These are phyloP conservation scores for Cryomyces minteri DNA, from an alignment of 495 filamentous ascomycete species.

Conservation along the genomic window DNA sequence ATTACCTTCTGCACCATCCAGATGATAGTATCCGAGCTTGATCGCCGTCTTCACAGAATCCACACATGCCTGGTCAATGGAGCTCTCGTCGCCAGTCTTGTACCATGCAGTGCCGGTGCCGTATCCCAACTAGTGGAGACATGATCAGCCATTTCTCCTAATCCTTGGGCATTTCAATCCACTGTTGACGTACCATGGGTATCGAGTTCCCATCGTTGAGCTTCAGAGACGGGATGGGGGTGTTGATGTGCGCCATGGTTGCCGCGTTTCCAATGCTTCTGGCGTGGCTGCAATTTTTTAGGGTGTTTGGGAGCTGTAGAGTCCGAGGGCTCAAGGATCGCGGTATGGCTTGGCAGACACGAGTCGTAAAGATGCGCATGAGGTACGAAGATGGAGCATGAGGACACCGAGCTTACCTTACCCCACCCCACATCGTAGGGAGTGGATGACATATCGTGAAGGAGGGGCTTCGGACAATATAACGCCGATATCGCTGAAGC, in stretches of 20 bases:
- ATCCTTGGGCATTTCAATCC: neutral
- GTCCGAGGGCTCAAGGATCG: too few species aligned
- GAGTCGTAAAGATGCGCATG: too few species aligned
- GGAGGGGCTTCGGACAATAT: too few species aligned
- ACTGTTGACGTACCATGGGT: slow-evolving; percentile 37
- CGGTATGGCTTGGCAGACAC: too few species aligned
- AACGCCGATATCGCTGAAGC: too few species aligned
- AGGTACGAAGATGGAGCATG: too few species aligned
- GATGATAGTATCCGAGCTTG: slow-evolving; percentile 50
- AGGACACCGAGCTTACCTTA: too few species aligned
- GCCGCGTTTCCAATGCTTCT: too few species aligned
- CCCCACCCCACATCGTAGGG: too few species aligned
- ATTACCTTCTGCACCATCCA: slow-evolving; percentile 58
- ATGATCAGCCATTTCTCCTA: neutral
- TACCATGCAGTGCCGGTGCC: slow-evolving; percentile 49
- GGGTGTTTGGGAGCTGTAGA: too few species aligned
- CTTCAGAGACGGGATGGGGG: slow-evolving; percentile 30
- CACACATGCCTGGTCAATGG: slow-evolving; percentile 33
- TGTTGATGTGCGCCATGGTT: slow-evolving; percentile 23
- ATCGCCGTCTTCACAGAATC: slow-evolving; percentile 49
- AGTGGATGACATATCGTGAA: too few species aligned
- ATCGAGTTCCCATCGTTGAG: slow-evolving; percentile 58
- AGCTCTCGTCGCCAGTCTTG: slow-evolving; percentile 23
- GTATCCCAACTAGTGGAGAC: slow-evolving; percentile 42
- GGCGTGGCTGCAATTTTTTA: too few species aligned